Conservation (phyloP, 345 rosid genomes). For the Corymbia maculata region DNA sequence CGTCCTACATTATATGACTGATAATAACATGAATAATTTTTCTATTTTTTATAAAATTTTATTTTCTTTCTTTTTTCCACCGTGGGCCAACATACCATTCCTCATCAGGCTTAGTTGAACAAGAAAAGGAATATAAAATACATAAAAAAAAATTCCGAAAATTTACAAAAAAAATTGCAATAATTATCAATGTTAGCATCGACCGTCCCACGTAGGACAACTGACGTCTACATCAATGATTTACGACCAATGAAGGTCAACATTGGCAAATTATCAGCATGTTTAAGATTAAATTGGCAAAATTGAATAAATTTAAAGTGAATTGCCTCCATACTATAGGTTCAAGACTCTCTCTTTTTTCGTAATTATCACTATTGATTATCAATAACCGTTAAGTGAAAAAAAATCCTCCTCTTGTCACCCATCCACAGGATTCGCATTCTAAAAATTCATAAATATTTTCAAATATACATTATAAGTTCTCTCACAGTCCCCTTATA, state of each 20-base stretch:
- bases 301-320: neutral
- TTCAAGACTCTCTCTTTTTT: too few relatives aligned
- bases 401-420: neutral
- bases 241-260: accelerated
- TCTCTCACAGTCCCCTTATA: conserved; percentile 16
- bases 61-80: neutral
- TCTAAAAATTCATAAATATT: conserved; percentile 2
- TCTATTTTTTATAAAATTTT: too few relatives aligned
- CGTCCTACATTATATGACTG: too few relatives aligned
- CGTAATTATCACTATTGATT: too few relatives aligned
- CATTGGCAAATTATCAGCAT: too few relatives aligned
- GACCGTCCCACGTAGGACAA: accelerated
- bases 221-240: accelerated
- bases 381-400: neutral
- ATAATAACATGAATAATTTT: too few relatives aligned
- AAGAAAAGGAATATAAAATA: too few relatives aligned
- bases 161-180: too few relatives aligned
- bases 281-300: neutral
- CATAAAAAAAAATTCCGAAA: too few relatives aligned
- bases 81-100: neutral
- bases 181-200: neutral
- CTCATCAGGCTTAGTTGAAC: neutral
- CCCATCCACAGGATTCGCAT: neutral
- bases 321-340: too few relatives aligned
- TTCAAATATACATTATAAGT: neutral